Evolutionary conservation across 148 eudicot genomes (phyloP).

Genomic region (Chenopodium suecicum): DNA sequence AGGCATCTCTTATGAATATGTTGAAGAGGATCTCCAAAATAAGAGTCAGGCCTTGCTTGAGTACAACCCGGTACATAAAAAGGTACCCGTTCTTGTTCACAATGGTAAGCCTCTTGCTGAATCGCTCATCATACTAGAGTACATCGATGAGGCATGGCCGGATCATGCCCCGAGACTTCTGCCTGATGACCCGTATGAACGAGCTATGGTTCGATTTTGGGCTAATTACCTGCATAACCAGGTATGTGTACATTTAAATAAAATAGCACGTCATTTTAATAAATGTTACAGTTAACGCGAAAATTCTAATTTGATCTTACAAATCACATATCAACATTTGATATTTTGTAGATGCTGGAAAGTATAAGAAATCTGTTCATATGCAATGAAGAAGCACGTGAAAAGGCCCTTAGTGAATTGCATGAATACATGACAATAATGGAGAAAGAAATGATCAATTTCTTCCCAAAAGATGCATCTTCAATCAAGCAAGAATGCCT

Average conservation of each 20-base stretch:
- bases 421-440: constrained; percentile 22
- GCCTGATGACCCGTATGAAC: constrained; percentile 20
- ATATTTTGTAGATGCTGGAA: constrained; percentile 23
- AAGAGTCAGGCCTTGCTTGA: constrained; percentile 29
- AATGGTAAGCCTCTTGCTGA: constrained; percentile 25
- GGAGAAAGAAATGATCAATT: constrained; percentile 28
- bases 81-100: constrained; percentile 24
- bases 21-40: constrained; percentile 40
- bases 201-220: constrained; percentile 34
- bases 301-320: not conserved
- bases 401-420: constrained; percentile 19
- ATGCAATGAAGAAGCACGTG: constrained; percentile 16
- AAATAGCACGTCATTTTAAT: no score
- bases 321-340: not conserved
- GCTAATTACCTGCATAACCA: constrained; percentile 24
- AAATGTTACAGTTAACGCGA: no score
- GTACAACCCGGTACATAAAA: constrained; percentile 24
- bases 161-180: constrained; percentile 13
- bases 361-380: not conserved
- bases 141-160: constrained; percentile 28
- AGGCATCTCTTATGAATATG: constrained; percentile 42
- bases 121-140: constrained; percentile 23
- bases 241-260: constrained; percentile 2
- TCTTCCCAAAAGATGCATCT: constrained; percentile 16
- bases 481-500: constrained; percentile 9